Conservation (phyloP, 2,329 filamentous ascomycete species). For the Grosmannia huntii region DNA sequence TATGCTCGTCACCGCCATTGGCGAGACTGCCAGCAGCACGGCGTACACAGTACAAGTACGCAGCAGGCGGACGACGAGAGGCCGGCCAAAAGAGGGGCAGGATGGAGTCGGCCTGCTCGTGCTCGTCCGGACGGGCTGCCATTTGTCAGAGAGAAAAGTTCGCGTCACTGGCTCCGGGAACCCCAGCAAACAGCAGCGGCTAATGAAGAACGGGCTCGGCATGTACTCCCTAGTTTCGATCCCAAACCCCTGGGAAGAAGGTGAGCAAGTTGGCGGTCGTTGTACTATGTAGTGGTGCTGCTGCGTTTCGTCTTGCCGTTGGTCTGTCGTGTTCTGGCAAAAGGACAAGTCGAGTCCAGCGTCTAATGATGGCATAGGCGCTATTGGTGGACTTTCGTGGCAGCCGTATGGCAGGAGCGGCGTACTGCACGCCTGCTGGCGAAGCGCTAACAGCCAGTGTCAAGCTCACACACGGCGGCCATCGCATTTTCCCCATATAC, state of each 20-base stretch:
- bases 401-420: background rate
- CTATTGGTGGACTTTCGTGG: background rate
- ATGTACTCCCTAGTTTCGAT: constrained; percentile 20
- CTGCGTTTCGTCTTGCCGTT: too few relatives aligned
- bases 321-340: too few relatives aligned
- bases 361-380: background rate
- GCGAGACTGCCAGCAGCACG: background rate
- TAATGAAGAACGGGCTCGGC: constrained; percentile 19
- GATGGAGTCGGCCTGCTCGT: background rate
- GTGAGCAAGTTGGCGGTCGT: background rate
- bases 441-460: background rate
- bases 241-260: constrained; percentile 19
- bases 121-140: background rate
- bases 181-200: constrained; percentile 16
- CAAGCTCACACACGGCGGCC: background rate
- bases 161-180: constrained; percentile 7
- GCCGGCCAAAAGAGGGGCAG: background rate
- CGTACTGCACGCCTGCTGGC: background rate
- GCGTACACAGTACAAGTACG: background rate
- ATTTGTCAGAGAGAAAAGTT: background rate
- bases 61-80: background rate
- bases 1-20: background rate
- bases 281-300: too few relatives aligned
- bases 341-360: background rate
- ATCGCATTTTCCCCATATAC: background rate